Conservation (phyloP, 2,329 filamentous ascomycete genomes). For the Fusarium irregulare region DNA sequence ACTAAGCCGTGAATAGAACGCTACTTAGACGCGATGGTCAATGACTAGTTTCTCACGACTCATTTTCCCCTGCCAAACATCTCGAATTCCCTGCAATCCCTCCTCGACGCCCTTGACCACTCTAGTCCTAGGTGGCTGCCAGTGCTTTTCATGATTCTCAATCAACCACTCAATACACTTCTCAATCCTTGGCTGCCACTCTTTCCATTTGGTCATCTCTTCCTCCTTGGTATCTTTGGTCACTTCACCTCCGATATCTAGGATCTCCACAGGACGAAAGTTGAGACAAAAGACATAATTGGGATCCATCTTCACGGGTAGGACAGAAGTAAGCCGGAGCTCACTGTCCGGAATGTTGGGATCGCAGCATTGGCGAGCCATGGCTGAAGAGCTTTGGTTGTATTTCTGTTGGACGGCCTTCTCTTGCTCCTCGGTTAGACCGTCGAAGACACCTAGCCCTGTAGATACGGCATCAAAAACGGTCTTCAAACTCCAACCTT, state of each 20-base stretch:
- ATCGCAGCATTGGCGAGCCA: conserved; percentile 10
- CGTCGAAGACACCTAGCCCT: conserved; percentile 7
- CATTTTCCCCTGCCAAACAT: conserved; percentile 12
- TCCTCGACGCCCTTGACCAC: conserved; percentile 4
- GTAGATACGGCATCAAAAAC: conserved; percentile 6
- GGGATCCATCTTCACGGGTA: not conserved
- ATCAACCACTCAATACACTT: not conserved
- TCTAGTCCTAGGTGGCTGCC: not conserved
- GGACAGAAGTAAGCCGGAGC: not conserved
- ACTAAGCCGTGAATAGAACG: too few relatives aligned
- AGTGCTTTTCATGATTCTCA: conserved; percentile 1
- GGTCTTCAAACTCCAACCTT: not conserved
- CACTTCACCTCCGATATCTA: not conserved
- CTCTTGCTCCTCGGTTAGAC: not conserved
- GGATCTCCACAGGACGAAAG: not conserved
- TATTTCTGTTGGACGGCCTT: not conserved
- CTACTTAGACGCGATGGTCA: not conserved
- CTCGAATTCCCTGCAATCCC: not conserved
- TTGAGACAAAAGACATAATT: conserved; percentile 1
- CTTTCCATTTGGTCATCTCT: not conserved
- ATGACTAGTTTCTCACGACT: conserved; percentile 13
- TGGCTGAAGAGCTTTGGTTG: not conserved
- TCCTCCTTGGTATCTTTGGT: not conserved
- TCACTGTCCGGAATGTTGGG: not conserved
- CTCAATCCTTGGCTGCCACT: conserved; percentile 5